phyloP scores from a whole-genome alignment of 768 basidiomycete genomes.

The Lyophyllum atratum region DNA sequence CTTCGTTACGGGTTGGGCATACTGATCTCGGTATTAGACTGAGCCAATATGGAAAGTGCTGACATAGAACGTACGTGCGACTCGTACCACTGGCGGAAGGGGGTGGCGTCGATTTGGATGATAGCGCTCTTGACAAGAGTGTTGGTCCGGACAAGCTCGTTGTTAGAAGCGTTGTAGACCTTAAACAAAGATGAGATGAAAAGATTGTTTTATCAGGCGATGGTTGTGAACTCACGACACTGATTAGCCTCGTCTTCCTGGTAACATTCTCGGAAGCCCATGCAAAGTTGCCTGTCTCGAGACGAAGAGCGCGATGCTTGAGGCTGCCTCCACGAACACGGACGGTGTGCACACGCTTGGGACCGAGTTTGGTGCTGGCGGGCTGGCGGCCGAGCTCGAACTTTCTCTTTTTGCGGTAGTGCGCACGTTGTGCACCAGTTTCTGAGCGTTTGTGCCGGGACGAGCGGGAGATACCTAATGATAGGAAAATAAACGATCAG shows the following conservation, averaged over 20 bases:
- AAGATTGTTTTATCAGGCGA: not conserved
- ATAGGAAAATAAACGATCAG: conserved; percentile 11
- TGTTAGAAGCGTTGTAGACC: conserved; percentile 99
- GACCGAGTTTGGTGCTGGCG: conserved; percentile 94
- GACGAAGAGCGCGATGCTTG: conserved; percentile 95
- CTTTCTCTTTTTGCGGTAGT: conserved; percentile 99
- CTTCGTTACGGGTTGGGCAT: conserved; percentile 94
- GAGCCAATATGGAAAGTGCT: not conserved
- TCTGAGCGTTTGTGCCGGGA: conserved; percentile 97
- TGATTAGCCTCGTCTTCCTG: conserved; percentile 93
- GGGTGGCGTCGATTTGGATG: conserved; percentile 97
- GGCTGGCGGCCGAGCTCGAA: conserved; percentile 99
- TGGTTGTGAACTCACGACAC: conserved; percentile 71
- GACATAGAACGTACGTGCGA: conserved; percentile 71
- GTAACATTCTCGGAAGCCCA: conserved; percentile 97
- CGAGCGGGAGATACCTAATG: conserved; percentile 91
- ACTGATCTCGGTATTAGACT: conserved; percentile 48
- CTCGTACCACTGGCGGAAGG: conserved; percentile 99
- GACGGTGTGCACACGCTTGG: conserved; percentile 94
- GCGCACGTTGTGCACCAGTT: conserved; percentile 88
- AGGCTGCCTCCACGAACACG: conserved; percentile 94
- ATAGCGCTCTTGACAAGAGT: conserved; percentile 97
- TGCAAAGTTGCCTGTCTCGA: conserved; percentile 97
- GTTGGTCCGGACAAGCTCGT: conserved; percentile 99
- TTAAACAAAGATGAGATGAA: conserved; percentile 26